Conservation (phyloP, 352 stramenopile genomes). For the Phytophthora citricola region DNA sequence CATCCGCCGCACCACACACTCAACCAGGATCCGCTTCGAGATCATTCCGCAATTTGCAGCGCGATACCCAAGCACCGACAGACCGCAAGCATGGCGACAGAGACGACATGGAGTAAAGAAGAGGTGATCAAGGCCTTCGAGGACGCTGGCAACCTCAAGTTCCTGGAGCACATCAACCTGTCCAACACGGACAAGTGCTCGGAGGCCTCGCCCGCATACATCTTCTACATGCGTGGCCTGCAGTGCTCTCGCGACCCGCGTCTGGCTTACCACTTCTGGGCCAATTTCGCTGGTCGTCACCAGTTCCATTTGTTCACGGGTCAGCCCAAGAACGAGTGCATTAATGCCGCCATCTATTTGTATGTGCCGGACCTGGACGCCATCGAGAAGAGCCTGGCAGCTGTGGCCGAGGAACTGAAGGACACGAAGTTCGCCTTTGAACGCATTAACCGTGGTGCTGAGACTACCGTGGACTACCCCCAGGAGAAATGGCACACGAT, state of each 20-base stretch:
- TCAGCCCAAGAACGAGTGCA: slow-evolving; percentile 63
- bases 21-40: not conserved
- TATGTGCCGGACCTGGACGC: slow-evolving; percentile 68
- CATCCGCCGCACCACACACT: slow-evolving; percentile 27
- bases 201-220: slow-evolving; percentile 47
- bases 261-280: slow-evolving; percentile 74
- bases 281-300: slow-evolving; percentile 66
- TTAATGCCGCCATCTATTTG: slow-evolving; percentile 63
- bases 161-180: slow-evolving; percentile 79
- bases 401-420: slow-evolving; percentile 56
- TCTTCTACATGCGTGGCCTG: slow-evolving; percentile 74
- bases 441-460: slow-evolving; percentile 57
- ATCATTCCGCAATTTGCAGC: slow-evolving; percentile 28
- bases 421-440: slow-evolving; percentile 58
- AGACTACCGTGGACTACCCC: slow-evolving; percentile 58
- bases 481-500: slow-evolving; percentile 62
- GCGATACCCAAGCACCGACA: not conserved
- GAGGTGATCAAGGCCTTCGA: slow-evolving; percentile 60
- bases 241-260: slow-evolving; percentile 71
- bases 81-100: slow-evolving; percentile 34
- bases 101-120: slow-evolving; percentile 52
- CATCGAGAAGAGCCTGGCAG: slow-evolving; percentile 57
- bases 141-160: slow-evolving; percentile 67
- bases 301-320: slow-evolving; percentile 80
- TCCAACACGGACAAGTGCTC: slow-evolving; percentile 65